phyloP scores from a whole-genome alignment of 2,329 filamentous ascomycete genomes.

The Diaporthe australafricana region DNA sequence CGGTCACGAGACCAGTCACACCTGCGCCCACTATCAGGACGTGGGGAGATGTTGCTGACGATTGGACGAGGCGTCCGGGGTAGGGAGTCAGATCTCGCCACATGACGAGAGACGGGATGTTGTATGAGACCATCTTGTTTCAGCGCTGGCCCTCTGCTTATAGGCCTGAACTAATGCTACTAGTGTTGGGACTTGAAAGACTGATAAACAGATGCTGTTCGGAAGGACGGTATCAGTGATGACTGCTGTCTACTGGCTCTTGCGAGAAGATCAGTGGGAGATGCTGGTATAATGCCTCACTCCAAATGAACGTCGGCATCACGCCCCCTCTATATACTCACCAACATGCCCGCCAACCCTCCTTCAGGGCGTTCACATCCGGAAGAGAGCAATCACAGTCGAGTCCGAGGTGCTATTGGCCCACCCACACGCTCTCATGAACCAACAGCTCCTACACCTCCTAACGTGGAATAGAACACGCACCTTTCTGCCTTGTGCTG shows the following conservation, averaged over 20 bases:
- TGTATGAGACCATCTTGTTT: constrained; percentile 31
- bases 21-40: constrained; percentile 35
- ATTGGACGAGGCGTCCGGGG: constrained; percentile 31
- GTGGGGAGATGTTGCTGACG: constrained; percentile 29
- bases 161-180: background rate
- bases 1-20: constrained; percentile 45
- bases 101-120: constrained; percentile 34
- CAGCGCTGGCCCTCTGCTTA: background rate
- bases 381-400: background rate
- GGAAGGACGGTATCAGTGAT: background rate
- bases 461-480: background rate
- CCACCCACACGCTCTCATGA: background rate
- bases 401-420: background rate
- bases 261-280: background rate
- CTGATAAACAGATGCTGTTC: background rate
- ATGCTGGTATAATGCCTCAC: background rate
- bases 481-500: constrained; percentile 11
- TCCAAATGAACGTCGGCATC: background rate
- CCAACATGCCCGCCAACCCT: background rate
- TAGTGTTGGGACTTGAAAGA: background rate
- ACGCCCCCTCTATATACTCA: background rate
- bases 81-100: constrained; percentile 36
- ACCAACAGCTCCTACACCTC: background rate
- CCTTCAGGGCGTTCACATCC: background rate
- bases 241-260: background rate